phyloP scores from a whole-genome alignment of 2,329 filamentous ascomycete genomes.

The Diaporthe destruens region DNA sequence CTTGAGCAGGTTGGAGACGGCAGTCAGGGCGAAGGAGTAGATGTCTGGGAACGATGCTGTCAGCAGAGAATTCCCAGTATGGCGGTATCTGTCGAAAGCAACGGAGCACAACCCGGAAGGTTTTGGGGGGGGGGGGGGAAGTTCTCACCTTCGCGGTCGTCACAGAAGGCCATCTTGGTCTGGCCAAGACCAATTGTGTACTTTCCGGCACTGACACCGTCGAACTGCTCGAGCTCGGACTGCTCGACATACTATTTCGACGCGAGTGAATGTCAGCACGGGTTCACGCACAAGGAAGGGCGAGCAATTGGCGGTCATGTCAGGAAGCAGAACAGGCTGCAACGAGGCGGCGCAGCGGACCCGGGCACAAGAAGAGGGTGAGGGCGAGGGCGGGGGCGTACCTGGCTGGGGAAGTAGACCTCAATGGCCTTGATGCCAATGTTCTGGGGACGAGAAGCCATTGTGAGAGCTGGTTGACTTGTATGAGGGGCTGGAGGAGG shows the following conservation, averaged over 20 bases:
- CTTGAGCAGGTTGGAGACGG: slow-evolving; percentile 79
- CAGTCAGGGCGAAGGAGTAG: slow-evolving; percentile 87
- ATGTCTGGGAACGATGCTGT: slow-evolving; percentile 71
- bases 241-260: slow-evolving; percentile 83
- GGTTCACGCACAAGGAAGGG: not conserved
- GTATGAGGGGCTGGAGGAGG: slow-evolving; percentile 23
- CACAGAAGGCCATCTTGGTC: slow-evolving; percentile 93
- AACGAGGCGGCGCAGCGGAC: slow-evolving; percentile 5
- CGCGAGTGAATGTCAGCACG: slow-evolving; percentile 32
- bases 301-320: slow-evolving; percentile 1
- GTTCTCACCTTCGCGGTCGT: slow-evolving; percentile 83
- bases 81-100: no score
- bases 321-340: not conserved
- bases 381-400: slow-evolving; percentile 56
- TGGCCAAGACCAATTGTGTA: slow-evolving; percentile 93
- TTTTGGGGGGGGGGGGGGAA: slow-evolving; percentile 19
- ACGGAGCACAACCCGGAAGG: not conserved
- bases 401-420: slow-evolving; percentile 89
- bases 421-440: slow-evolving; percentile 95
- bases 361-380: slow-evolving; percentile 40
- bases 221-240: slow-evolving; percentile 85
- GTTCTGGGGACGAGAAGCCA: slow-evolving; percentile 85
- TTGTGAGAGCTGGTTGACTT: slow-evolving; percentile 53
- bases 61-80: slow-evolving; percentile 1
- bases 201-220: slow-evolving; percentile 84